Evolutionary conservation across 2,329 filamentous ascomycete species (phyloP).

Genomic region (Trichoderma afroharzianum): DNA sequence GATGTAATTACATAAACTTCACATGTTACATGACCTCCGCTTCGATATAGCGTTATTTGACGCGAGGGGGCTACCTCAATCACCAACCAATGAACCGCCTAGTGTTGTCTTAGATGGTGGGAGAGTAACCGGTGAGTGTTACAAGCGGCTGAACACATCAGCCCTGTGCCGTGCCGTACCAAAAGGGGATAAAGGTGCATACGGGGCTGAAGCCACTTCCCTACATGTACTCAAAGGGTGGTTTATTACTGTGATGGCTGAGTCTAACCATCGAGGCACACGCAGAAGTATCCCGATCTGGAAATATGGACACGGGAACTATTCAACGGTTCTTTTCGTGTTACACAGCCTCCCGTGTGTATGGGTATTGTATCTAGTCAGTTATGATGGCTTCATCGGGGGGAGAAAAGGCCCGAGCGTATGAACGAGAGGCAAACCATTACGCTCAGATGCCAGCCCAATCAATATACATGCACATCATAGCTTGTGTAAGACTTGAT

Average conservation of each 20-base stretch:
- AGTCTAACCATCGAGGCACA: not conserved
- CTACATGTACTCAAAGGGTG: not conserved
- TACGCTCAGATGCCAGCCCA: no score
- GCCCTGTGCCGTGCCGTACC: not conserved
- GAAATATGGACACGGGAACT: not conserved
- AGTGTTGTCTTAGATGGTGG: not conserved
- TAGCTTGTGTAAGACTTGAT: not conserved
- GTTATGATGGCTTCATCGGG: not conserved
- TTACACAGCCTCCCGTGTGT: not conserved
- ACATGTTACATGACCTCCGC: not conserved
- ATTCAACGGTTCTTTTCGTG: not conserved
- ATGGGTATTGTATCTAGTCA: not conserved
- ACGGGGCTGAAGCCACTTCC: not conserved
- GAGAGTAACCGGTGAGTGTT: not conserved
- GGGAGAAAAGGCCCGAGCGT: not conserved
- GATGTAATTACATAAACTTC: not conserved
- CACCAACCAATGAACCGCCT: not conserved
- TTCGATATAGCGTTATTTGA: not conserved
- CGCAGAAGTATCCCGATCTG: not conserved
- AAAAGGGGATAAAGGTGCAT: not conserved
- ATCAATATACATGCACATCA: not conserved
- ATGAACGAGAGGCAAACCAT: not conserved
- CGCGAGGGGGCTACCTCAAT: not conserved
- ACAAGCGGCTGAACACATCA: not conserved
- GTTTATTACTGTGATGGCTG: not conserved